These are phyloP conservation scores for Fusarium burgessii DNA, from an alignment of 2,329 filamentous ascomycete genomes.

Conservation along the genomic window DNA sequence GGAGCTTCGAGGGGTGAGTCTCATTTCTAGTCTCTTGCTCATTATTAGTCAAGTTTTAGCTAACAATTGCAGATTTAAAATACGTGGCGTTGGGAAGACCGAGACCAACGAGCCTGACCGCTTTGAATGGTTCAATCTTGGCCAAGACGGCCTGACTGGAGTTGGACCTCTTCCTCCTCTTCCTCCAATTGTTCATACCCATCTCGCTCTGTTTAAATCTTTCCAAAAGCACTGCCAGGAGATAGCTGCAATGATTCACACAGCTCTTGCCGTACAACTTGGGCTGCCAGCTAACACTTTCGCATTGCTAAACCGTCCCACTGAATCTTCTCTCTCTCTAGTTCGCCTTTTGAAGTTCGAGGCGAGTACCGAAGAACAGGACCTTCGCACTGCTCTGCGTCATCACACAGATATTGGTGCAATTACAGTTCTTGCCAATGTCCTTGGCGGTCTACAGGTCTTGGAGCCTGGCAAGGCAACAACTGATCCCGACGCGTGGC, in stretches of 20 bases:
- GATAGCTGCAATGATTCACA: background rate
- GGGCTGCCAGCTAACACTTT: background rate
- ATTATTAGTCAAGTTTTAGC: background rate
- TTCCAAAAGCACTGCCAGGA: background rate
- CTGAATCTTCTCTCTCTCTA: background rate
- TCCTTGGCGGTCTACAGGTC: background rate
- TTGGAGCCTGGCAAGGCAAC: background rate
- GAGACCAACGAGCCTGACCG: background rate
- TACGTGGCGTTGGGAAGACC: background rate
- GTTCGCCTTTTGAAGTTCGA: background rate
- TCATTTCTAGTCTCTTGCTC: background rate
- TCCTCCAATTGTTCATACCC: background rate
- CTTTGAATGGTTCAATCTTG: background rate
- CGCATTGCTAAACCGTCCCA: background rate
- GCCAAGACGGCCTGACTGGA: background rate
- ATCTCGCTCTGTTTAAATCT: background rate
- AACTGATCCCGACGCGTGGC: background rate
- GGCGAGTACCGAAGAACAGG: background rate
- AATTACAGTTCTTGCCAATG: background rate
- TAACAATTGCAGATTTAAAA: background rate
- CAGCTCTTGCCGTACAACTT: background rate
- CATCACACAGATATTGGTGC: background rate
- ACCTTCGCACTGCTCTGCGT: background rate
- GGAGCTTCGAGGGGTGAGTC: background rate
- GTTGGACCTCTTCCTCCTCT: background rate